Evolutionary conservation across 805 yeast species (phyloP).

Genomic region (Candida ponderosae): DNA sequence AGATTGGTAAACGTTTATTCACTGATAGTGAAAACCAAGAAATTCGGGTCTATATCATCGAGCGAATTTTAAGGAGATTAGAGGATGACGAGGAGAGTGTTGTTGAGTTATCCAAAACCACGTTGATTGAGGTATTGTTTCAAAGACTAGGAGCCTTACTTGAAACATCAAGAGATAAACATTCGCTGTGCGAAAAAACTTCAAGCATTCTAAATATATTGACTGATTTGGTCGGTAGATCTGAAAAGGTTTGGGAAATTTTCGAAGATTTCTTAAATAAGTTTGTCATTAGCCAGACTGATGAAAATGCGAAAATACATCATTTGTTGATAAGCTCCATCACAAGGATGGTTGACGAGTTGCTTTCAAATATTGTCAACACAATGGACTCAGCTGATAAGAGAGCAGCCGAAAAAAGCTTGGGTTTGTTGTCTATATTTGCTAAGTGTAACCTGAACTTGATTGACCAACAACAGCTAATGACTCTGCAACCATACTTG

Average conservation of each 20-base stretch:
- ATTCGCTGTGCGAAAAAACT: slow-evolving; percentile 2
- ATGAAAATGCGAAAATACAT: slow-evolving; percentile 11
- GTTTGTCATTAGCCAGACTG: slow-evolving; percentile 28
- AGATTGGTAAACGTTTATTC: slow-evolving; percentile 42
- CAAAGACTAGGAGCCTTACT: slow-evolving; percentile 5
- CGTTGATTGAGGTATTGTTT: slow-evolving; percentile 33
- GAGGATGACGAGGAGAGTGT: slow-evolving; percentile 67
- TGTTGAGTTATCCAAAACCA: slow-evolving; percentile 31
- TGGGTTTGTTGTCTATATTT: slow-evolving; percentile 48
- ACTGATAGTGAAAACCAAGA: slow-evolving; percentile 18
- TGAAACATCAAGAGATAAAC: background rate
- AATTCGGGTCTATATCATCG: slow-evolving; percentile 36
- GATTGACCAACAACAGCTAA: slow-evolving; percentile 59
- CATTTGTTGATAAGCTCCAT: slow-evolving; percentile 15
- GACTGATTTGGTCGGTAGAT: slow-evolving; percentile 27
- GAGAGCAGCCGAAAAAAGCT: slow-evolving; percentile 23
- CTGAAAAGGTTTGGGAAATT: slow-evolving; percentile 31
- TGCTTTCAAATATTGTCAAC: slow-evolving; percentile 30
- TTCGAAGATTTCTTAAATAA: slow-evolving; percentile 42
- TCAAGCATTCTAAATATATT: slow-evolving; percentile 25
- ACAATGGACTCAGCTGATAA: slow-evolving; percentile 20
- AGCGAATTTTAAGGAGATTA: slow-evolving; percentile 43
- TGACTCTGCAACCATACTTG: slow-evolving; percentile 58
- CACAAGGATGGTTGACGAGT: slow-evolving; percentile 23
- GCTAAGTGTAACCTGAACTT: slow-evolving; percentile 45